These are phyloP conservation scores for Castanea sativa DNA, from an alignment of 306 rosid genomes.

Conservation along the genomic window DNA sequence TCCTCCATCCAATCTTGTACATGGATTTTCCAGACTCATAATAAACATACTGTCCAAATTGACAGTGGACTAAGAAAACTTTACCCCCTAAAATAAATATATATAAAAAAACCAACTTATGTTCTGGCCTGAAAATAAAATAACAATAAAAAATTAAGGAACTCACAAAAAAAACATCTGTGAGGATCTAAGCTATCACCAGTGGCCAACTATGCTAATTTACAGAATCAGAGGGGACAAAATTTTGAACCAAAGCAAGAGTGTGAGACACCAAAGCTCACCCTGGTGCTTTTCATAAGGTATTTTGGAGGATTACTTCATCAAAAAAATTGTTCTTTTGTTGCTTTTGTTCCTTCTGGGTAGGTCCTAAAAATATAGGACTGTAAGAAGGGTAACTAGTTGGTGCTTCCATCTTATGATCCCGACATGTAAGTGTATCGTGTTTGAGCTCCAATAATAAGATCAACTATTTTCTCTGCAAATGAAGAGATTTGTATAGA, in stretches of 20 bases:
- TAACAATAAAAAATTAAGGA: background rate
- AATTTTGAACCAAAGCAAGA: background rate
- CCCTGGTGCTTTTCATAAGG: background rate
- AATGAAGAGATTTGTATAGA: background rate
- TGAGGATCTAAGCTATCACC: background rate
- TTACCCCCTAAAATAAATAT: no score
- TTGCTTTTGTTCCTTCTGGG: background rate
- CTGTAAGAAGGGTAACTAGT: slow-evolving; percentile 19
- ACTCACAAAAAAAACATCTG: background rate
- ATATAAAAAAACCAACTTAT: no score
- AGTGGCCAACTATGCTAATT: background rate
- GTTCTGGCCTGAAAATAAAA: background rate
- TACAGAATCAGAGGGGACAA: background rate
- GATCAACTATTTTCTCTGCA: slow-evolving; percentile 90
- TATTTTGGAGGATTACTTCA: background rate
- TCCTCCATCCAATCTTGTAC: no score
- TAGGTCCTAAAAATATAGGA: background rate
- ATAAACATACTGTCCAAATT: no score
- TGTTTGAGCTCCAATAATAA: slow-evolving; percentile 80
- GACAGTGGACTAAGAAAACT: no score
- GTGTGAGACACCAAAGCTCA: background rate
- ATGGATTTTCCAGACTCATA: no score
- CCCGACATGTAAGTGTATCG: slow-evolving; percentile 89
- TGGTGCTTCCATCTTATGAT: slow-evolving; percentile 41
- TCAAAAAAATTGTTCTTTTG: background rate